phyloP scores from a whole-genome alignment of 2,329 filamentous ascomycete genomes.

The Chalara sp. region DNA sequence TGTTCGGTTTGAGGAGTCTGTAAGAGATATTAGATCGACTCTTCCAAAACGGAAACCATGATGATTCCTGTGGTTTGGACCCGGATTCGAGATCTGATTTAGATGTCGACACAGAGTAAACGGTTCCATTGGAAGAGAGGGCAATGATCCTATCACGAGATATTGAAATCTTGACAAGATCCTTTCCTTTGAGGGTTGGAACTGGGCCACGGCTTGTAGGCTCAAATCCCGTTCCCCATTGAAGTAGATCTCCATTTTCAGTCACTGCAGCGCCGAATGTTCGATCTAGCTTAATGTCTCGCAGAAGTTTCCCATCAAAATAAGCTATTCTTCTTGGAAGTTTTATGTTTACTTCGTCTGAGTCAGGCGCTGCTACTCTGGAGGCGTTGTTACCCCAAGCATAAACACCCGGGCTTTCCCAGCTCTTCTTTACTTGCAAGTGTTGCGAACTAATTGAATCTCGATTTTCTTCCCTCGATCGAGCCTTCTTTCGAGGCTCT shows the following conservation, averaged over 20 bases:
- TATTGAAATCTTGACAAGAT: slow-evolving; percentile 68
- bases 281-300: slow-evolving; percentile 80
- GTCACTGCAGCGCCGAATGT: slow-evolving; percentile 81
- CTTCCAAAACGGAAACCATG: slow-evolving; percentile 71
- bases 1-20: slow-evolving; percentile 60
- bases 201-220: slow-evolving; percentile 55
- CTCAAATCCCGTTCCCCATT: slow-evolving; percentile 82
- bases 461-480: slow-evolving; percentile 64
- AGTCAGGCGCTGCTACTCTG: slow-evolving; percentile 78
- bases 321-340: slow-evolving; percentile 69
- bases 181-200: slow-evolving; percentile 72
- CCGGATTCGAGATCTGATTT: slow-evolving; percentile 62
- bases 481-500: slow-evolving; percentile 48
- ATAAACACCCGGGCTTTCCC: slow-evolving; percentile 80
- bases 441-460: slow-evolving; percentile 80
- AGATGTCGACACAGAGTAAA: slow-evolving; percentile 80
- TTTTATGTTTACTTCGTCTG: slow-evolving; percentile 71
- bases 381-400: slow-evolving; percentile 87
- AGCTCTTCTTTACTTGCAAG: slow-evolving; percentile 77
- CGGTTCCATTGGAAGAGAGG: slow-evolving; percentile 63
- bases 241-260: slow-evolving; percentile 80
- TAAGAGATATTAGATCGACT: slow-evolving; percentile 57
- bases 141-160: slow-evolving; percentile 81
- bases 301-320: slow-evolving; percentile 77
- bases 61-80: slow-evolving; percentile 53